phyloP scores from a whole-genome alignment of 352 stramenopile species.

The Globisporangium irregulare region DNA sequence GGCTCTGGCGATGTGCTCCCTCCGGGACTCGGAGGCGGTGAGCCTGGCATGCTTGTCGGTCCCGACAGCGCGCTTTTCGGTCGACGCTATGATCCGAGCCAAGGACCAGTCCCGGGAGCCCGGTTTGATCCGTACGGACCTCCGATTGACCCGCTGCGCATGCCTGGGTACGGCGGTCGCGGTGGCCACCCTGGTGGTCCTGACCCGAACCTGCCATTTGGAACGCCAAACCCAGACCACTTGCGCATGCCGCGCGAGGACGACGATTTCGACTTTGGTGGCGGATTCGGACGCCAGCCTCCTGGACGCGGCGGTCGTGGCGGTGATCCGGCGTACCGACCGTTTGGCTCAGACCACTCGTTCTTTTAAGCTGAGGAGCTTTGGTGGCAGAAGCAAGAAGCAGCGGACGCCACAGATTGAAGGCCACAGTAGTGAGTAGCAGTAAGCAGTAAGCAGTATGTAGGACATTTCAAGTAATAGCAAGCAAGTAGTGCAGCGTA shows the following conservation, averaged over 20 bases:
- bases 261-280: slow-evolving; percentile 43
- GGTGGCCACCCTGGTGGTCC: slow-evolving; percentile 29
- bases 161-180: slow-evolving; percentile 30
- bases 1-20: slow-evolving; percentile 68
- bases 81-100: slow-evolving; percentile 44
- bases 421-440: neutral
- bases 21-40: slow-evolving; percentile 49
- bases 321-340: slow-evolving; percentile 34
- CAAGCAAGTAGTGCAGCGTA: neutral
- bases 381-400: neutral
- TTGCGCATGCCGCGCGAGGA: slow-evolving; percentile 71
- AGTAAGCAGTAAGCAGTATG: neutral
- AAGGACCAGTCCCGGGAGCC: slow-evolving; percentile 62
- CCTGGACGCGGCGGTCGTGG: slow-evolving; percentile 26
- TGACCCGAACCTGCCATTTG: slow-evolving; percentile 63
- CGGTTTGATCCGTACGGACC: slow-evolving; percentile 86
- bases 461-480: neutral
- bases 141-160: slow-evolving; percentile 45
- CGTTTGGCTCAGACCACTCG: slow-evolving; percentile 62
- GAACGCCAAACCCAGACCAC: slow-evolving; percentile 73
- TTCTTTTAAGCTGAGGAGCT: slow-evolving; percentile 37
- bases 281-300: slow-evolving; percentile 32
- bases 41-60: slow-evolving; percentile 71
- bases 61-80: slow-evolving; percentile 76
- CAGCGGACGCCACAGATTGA: neutral